Evolutionary conservation across 106 monocot species (phyloP).

Genomic region (Phalaenopsis aphrodite): DNA sequence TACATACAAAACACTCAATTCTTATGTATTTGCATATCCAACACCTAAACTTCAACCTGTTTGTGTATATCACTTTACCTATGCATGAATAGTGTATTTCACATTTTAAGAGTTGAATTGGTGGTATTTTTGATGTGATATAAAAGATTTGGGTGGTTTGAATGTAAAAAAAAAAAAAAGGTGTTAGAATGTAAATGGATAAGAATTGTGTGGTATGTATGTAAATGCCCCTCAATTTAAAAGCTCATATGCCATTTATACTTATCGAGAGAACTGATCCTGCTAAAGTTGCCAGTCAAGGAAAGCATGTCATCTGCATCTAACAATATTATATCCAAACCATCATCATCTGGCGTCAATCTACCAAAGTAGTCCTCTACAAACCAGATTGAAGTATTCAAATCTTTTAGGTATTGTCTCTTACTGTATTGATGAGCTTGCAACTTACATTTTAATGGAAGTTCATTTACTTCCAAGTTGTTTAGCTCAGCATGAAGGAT

Average conservation of each 20-base stretch:
- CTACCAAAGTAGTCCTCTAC: constrained; percentile 30
- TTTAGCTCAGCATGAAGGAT: constrained; percentile 34
- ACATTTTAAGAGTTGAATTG: too few species aligned
- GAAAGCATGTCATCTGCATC: constrained; percentile 30
- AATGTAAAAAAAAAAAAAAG: too few species aligned
- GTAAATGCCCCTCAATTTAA: background rate
- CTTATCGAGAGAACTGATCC: constrained; percentile 9
- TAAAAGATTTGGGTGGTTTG: too few species aligned
- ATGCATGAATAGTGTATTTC: too few species aligned
- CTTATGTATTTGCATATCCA: too few species aligned
- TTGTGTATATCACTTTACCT: too few species aligned
- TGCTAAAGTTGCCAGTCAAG: background rate
- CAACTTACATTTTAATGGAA: constrained; percentile 18
- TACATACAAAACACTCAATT: too few species aligned
- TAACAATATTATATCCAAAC: constrained; percentile 25
- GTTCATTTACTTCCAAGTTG: constrained; percentile 18
- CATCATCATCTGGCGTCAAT: constrained; percentile 18
- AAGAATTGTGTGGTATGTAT: too few species aligned
- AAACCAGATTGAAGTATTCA: constrained; percentile 23
- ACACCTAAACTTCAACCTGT: too few species aligned
- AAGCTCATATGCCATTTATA: background rate
- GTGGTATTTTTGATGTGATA: too few species aligned
- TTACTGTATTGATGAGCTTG: constrained; percentile 5
- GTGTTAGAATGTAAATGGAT: too few species aligned
- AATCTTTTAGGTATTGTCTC: constrained; percentile 5